A percentile compares a stretch with the other conserved stretches of the same genome.
phyloP scores from a whole-genome alignment of 192 early-diverging fungal species.

The Phycomyces nitens region DNA sequence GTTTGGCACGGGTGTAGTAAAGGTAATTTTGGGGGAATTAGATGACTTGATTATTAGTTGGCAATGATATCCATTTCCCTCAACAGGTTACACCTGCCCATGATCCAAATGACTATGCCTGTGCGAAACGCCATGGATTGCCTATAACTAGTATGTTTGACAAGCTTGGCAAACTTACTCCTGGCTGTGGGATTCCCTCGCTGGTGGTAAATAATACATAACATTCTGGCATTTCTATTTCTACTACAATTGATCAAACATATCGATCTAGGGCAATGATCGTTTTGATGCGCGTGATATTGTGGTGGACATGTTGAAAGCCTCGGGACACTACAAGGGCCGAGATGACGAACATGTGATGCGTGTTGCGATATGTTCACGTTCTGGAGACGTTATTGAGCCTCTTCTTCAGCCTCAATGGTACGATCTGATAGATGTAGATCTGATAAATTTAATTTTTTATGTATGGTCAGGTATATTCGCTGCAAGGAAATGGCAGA shows the following conservation, averaged over 20 bases:
- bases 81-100: constrained; percentile 90
- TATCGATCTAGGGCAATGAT: constrained; percentile 60
- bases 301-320: constrained; percentile 63
- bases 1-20: constrained; percentile 96
- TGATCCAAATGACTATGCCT: constrained; percentile 86
- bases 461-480: constrained; percentile 58
- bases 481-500: constrained; percentile 73
- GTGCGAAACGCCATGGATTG: constrained; percentile 78
- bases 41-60: neutral
- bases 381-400: constrained; percentile 94
- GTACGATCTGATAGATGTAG: constrained; percentile 36
- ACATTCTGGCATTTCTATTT: too few species aligned
- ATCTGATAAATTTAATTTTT: neutral
- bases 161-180: constrained; percentile 79
- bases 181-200: constrained; percentile 58
- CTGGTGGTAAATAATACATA: constrained; percentile 39
- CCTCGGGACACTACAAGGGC: constrained; percentile 66
- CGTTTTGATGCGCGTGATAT: constrained; percentile 80
- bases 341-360: constrained; percentile 79
- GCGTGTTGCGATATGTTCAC: constrained; percentile 63
- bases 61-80: constrained; percentile 1
- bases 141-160: constrained; percentile 83
- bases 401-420: constrained; percentile 96
- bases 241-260: too few species aligned
- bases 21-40: constrained; percentile 48